These are phyloP conservation scores for Sonneratia alba DNA, from an alignment of 345 rosid species.

Conservation along the genomic window DNA sequence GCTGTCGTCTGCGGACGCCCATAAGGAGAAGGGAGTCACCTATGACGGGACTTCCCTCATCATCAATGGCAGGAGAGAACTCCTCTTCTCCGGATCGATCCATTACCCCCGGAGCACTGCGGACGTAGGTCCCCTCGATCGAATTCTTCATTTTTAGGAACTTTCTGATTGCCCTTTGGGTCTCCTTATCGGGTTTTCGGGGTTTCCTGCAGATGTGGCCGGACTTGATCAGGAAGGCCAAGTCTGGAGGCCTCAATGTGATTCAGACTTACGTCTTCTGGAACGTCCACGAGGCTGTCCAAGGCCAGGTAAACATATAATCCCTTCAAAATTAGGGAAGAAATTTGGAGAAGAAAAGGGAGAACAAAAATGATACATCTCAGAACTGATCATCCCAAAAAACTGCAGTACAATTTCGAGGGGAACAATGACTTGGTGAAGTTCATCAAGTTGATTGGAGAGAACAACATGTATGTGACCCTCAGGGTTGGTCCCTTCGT, in stretches of 20 bases:
- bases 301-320: constrained; percentile 39
- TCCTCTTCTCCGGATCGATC: constrained; percentile 61
- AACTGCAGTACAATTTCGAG: constrained; percentile 52
- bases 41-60: constrained; percentile 49
- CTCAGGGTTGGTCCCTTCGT: constrained; percentile 55
- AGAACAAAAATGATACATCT: background rate
- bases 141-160: background rate
- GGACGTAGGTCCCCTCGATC: constrained; percentile 20
- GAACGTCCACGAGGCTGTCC: constrained; percentile 43
- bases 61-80: constrained; percentile 46
- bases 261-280: constrained; percentile 63
- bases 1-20: background rate
- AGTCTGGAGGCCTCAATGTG: constrained; percentile 46
- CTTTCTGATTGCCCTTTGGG: background rate
- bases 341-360: background rate
- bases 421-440: constrained; percentile 67
- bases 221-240: constrained; percentile 22
- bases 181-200: background rate
- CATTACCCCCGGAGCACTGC: constrained; percentile 65
- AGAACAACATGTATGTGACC: constrained; percentile 31
- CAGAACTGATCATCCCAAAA: background rate
- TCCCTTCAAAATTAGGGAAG: constrained; percentile 12
- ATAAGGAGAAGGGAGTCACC: constrained; percentile 15
- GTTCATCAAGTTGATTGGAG: constrained; percentile 31
- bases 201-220: constrained; percentile 31